These are phyloP conservation scores for Kodamaea fungicola DNA, from an alignment of 1,139 yeast genomes.

Conservation along the genomic window DNA sequence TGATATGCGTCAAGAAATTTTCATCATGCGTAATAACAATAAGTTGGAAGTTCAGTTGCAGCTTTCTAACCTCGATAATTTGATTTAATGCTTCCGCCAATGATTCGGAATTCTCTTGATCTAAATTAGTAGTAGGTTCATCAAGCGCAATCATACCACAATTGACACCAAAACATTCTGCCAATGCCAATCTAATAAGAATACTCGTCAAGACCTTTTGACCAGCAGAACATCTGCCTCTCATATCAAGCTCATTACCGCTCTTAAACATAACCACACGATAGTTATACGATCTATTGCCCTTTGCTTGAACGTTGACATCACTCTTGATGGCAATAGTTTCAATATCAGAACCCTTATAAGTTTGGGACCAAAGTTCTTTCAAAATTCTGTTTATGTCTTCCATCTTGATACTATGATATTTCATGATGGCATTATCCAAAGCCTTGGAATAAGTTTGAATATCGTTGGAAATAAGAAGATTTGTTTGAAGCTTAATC, in stretches of 20 bases:
- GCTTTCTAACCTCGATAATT: slow-evolving; percentile 70
- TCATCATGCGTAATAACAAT: slow-evolving; percentile 97
- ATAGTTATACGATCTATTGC: slow-evolving; percentile 79
- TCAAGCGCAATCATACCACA: slow-evolving; percentile 96
- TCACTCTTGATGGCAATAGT: slow-evolving; percentile 85
- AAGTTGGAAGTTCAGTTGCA: slow-evolving; percentile 86
- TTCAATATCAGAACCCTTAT: slow-evolving; percentile 94
- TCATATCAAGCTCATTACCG: slow-evolving; percentile 91
- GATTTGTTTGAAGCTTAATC: slow-evolving; percentile 72
- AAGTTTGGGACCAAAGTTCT: slow-evolving; percentile 91
- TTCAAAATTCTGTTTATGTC: slow-evolving; percentile 86
- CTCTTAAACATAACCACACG: slow-evolving; percentile 94
- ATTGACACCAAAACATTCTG: slow-evolving; percentile 92
- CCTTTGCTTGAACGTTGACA: slow-evolving; percentile 54
- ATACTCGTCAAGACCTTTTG: slow-evolving; percentile 94
- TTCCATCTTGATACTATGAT: slow-evolving; percentile 86
- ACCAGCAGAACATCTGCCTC: slow-evolving; percentile 98
- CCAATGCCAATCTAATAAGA: slow-evolving; percentile 83
- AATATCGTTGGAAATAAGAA: slow-evolving; percentile 80
- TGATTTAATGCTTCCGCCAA: slow-evolving; percentile 76
- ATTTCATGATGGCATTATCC: slow-evolving; percentile 91
- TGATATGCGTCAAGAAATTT: slow-evolving; percentile 78
- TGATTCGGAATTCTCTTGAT: slow-evolving; percentile 83
- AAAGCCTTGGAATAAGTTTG: slow-evolving; percentile 79
- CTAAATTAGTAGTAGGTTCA: slow-evolving; percentile 97